A percentile compares a stretch with the other conserved stretches of the same genome.
phyloP scores from a whole-genome alignment of 345 rosid genomes.

The Eucalyptus erythrocorys region DNA sequence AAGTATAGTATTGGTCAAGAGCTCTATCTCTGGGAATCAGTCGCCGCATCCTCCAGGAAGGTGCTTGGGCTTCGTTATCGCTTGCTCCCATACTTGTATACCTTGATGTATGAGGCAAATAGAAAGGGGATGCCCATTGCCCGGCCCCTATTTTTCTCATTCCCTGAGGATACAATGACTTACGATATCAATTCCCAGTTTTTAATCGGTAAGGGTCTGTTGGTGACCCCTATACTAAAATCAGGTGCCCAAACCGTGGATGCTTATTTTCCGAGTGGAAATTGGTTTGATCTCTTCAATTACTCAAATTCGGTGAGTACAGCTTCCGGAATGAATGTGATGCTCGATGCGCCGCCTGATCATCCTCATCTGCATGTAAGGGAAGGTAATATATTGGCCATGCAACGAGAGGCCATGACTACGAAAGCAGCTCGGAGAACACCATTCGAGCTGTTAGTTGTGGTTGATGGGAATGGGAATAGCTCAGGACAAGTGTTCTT shows the following conservation, averaged over 20 bases:
- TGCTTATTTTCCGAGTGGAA: slow-evolving; percentile 59
- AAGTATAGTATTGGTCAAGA: slow-evolving; percentile 29
- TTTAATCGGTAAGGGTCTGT: slow-evolving; percentile 38
- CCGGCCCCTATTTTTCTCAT: slow-evolving; percentile 66
- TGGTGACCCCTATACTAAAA: slow-evolving; percentile 45
- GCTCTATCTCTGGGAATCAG: slow-evolving; percentile 71
- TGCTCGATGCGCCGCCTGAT: slow-evolving; percentile 36
- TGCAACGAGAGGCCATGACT: slow-evolving; percentile 69
- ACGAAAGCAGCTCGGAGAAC: slow-evolving; percentile 39
- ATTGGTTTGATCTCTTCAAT: slow-evolving; percentile 65
- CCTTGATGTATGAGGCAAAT: slow-evolving; percentile 56
- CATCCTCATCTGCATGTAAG: slow-evolving; percentile 47
- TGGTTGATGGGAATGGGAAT: slow-evolving; percentile 19
- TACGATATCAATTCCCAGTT: slow-evolving; percentile 43
- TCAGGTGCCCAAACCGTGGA: slow-evolving; percentile 14
- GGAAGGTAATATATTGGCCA: slow-evolving; percentile 50
- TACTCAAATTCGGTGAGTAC: slow-evolving; percentile 21
- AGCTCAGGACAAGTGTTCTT: slow-evolving; percentile 42
- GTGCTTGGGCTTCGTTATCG: slow-evolving; percentile 58
- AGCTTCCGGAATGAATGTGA: slow-evolving; percentile 20
- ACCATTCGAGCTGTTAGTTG: slow-evolving; percentile 39
- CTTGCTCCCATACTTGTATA: slow-evolving; percentile 62
- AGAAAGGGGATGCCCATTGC: slow-evolving; percentile 56
- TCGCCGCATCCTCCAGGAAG: slow-evolving; percentile 52
- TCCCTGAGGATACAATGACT: slow-evolving; percentile 39